Conservation (phyloP, 2,329 filamentous ascomycete genomes). For the Trichoderma brevicompactum region DNA sequence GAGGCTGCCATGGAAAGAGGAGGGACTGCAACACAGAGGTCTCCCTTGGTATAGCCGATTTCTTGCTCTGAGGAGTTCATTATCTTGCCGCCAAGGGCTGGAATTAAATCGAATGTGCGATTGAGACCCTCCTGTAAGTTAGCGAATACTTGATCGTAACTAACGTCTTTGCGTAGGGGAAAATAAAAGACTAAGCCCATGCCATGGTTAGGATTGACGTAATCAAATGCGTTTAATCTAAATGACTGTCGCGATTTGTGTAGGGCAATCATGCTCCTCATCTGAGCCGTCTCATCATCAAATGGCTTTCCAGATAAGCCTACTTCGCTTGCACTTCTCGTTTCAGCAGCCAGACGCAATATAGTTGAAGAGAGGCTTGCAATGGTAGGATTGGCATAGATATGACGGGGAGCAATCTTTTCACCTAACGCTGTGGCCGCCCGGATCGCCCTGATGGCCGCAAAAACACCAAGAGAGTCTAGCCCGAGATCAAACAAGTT, state of each 20-base stretch:
- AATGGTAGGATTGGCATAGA: not conserved
- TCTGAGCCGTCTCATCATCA: not conserved
- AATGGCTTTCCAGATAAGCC: not conserved
- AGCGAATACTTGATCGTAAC: constrained; percentile 39
- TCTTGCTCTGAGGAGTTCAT: constrained; percentile 38
- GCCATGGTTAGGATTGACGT: constrained; percentile 40
- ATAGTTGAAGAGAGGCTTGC: not conserved
- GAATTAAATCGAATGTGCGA: constrained; percentile 43
- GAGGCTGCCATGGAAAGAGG: not conserved
- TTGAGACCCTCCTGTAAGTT: constrained; percentile 43
- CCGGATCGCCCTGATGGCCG: constrained; percentile 40
- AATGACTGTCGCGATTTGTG: constrained; percentile 40
- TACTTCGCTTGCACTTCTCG: not conserved
- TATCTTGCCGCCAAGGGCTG: constrained; percentile 44
- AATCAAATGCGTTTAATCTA: constrained; percentile 40
- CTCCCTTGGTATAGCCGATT: constrained; percentile 35
- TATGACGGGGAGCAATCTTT: not conserved
- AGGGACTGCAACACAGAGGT: constrained; percentile 23
- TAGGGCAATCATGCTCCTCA: constrained; percentile 29
- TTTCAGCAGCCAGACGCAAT: not conserved
- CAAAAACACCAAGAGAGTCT: constrained; percentile 41
- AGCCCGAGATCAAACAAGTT: constrained; percentile 40
- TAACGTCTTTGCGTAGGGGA: constrained; percentile 36
- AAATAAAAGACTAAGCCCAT: constrained; percentile 44
- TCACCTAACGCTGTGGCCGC: constrained; percentile 36